Evolutionary conservation across 768 basidiomycete genomes (phyloP), one percentile per base, ranked within the genome.

Genomic region (Boletus huronensis): DNA sequence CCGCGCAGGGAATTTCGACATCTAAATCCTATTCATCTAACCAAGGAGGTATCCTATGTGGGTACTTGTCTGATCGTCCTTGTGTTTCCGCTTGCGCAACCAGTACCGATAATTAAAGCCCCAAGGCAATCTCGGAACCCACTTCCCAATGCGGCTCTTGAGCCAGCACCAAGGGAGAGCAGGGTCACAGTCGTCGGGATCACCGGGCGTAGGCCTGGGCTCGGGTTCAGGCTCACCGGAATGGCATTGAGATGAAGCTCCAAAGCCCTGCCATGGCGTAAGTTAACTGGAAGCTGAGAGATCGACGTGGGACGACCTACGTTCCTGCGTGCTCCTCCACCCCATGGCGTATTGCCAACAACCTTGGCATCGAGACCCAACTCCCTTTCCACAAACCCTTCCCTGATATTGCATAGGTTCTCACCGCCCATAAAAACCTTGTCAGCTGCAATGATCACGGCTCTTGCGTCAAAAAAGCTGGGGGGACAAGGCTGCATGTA

Each of bases 401-500:
- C 73, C 94, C 93, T 98, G 58, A 99, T 72, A 14, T 77, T 77
- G 70, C 96, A 99, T 62, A 79, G 76, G 78, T 99, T 99, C 81
- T 93, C 91, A 3, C 96, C 96, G 14, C 85, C 90, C 3, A 96
- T 98, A 54, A 97, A 79, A 41, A 90, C 73, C 68, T 91, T 76
- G 69, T 98, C 96, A 21, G 96, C 94, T 60, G 92, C 85, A 59
- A 96, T 83, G 69, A 96, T 93, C 16, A 93, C 90, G 68, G 88
- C 85, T 55, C 93, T 84, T 17, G 93, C 89, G 52, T 93, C 85
- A 64, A 93, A 90, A 85, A 96, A 95, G 43, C 78, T 80, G 19
- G 96, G 96, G 26, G 87, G 80, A 75, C 96, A 99, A 4, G 87
- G 84, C 68, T 98, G 95, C 41, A 97, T 76, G 79, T 98, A 98